Evolutionary conservation across 345 rosid genomes (phyloP).

Genomic region (Eutrema yunnanense): DNA sequence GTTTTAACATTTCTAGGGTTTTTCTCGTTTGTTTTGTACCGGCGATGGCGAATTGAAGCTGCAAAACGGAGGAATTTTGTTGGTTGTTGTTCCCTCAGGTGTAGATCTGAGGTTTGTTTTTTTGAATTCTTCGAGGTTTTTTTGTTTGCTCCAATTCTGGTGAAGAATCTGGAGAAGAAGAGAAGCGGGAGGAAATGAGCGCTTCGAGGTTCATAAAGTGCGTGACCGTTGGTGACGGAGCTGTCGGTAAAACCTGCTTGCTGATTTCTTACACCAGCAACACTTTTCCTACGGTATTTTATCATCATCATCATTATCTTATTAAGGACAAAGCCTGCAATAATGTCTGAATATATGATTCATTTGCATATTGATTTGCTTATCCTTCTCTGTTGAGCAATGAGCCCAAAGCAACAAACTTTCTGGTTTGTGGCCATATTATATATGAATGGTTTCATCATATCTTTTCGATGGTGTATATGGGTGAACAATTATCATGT

Average conservation of each 20-base stretch:
- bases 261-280: conserved; percentile 86
- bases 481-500: neutral
- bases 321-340: neutral
- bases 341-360: neutral
- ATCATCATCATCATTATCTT: too few relatives aligned
- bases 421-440: neutral
- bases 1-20: neutral
- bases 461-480: neutral
- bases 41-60: conserved; percentile 32
- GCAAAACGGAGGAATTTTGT: neutral
- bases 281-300: conserved; percentile 66
- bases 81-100: conserved; percentile 29
- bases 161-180: neutral
- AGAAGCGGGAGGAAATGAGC: conserved; percentile 40
- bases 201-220: conserved; percentile 80
- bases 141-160: neutral
- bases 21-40: neutral
- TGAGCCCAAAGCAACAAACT: neutral
- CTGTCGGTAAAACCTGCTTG: conserved; percentile 81
- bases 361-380: neutral
- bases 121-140: too few relatives aligned
- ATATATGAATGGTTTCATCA: neutral
- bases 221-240: conserved; percentile 84
- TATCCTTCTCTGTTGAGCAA: neutral
- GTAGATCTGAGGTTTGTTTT: conserved; percentile 39